phyloP scores from a whole-genome alignment of 768 basidiomycete species.

The Auriscalpium microsporum region DNA sequence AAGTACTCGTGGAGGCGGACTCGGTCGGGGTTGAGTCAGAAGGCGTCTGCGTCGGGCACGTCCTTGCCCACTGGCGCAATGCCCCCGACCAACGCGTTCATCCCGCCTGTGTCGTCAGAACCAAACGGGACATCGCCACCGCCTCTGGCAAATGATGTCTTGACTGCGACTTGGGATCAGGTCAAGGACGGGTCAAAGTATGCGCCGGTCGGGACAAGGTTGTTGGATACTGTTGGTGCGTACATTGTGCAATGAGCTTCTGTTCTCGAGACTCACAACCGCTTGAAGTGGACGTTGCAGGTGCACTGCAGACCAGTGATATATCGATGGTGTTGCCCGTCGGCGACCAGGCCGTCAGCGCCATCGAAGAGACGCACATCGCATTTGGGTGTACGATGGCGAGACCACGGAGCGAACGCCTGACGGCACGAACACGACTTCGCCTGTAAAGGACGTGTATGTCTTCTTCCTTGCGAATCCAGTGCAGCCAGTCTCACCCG shows the following conservation, averaged over 20 bases:
- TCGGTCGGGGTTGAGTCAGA: too few relatives aligned
- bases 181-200: not conserved
- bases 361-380: not conserved
- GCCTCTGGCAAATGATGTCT: too few relatives aligned
- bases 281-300: not conserved
- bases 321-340: not conserved
- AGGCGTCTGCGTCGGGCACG: too few relatives aligned
- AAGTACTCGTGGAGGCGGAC: too few relatives aligned
- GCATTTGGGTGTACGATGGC: slow-evolving; percentile 6
- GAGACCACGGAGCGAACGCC: slow-evolving; percentile 2
- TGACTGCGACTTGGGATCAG: not conserved
- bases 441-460: slow-evolving; percentile 5
- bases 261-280: not conserved
- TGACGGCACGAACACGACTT: not conserved
- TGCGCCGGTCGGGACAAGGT: not conserved
- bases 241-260: not conserved
- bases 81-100: too few relatives aligned
- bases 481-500: not conserved
- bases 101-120: too few relatives aligned
- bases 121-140: too few relatives aligned
- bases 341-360: not conserved
- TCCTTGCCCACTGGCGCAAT: too few relatives aligned
- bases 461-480: not conserved
- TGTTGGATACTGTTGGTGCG: not conserved
- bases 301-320: not conserved